Conservation (phyloP, 345 rosid species). For the Atalantia buxifolia region DNA sequence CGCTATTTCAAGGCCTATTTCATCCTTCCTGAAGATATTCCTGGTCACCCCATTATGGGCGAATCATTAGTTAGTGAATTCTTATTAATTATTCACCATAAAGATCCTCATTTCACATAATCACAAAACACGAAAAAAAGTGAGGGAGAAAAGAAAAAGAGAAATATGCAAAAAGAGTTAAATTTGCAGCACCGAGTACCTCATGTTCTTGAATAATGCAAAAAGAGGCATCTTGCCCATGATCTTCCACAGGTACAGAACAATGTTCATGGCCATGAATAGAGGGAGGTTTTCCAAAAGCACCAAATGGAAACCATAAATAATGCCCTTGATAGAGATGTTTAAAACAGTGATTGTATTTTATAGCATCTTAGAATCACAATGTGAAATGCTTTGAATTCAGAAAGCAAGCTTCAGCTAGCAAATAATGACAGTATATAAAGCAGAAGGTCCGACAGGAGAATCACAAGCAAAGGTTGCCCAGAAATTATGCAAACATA, state of each 20-base stretch:
- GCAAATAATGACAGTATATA: neutral
- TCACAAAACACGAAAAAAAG: neutral
- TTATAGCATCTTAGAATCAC: neutral
- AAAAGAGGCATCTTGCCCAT: conserved; percentile 26
- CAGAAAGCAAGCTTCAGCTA: neutral
- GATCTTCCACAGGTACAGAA: conserved; percentile 15
- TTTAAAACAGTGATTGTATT: neutral
- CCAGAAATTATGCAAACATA: neutral
- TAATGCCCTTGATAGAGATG: neutral
- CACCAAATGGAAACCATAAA: neutral
- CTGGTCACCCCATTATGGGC: conserved; percentile 24
- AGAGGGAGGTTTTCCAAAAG: neutral
- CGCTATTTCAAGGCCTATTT: conserved; percentile 51
- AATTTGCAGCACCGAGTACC: conserved; percentile 16
- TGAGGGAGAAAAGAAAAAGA: neutral
- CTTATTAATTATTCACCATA: neutral
- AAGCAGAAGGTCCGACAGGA: neutral
- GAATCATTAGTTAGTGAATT: neutral
- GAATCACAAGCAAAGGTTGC: neutral
- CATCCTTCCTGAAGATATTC: conserved; percentile 41
- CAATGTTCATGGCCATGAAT: conserved; percentile 12
- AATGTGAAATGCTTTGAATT: neutral
- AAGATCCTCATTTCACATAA: neutral
- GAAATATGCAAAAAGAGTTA: neutral
- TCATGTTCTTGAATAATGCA: conserved; percentile 32